Percentiles rank a stretch among this genome's conserved stretches.
These are phyloP conservation scores for Neurospora africana DNA, from an alignment of 495 filamentous ascomycete species.

Conservation along the genomic window DNA sequence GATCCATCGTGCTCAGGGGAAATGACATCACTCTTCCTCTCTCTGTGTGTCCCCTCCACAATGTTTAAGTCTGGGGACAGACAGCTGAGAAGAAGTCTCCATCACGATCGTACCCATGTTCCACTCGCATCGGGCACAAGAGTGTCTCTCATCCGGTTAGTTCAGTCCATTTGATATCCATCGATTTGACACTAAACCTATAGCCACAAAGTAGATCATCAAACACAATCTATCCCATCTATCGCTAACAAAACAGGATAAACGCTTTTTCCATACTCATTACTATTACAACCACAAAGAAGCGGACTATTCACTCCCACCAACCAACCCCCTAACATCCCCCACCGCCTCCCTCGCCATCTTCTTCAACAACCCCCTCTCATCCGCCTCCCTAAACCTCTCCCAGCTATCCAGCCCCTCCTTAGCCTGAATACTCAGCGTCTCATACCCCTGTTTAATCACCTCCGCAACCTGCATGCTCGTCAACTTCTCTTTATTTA, in stretches of 20 bases:
- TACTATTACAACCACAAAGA: background rate
- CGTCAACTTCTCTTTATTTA: slow-evolving; percentile 46
- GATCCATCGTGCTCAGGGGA: background rate
- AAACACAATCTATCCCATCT: background rate
- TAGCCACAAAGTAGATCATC: background rate
- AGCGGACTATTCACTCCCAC: slow-evolving; percentile 10
- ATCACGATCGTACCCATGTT: background rate
- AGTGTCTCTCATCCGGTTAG: background rate
- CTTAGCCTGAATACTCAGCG: slow-evolving; percentile 72
- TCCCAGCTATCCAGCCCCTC: slow-evolving; percentile 77
- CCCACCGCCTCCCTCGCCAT: slow-evolving; percentile 66
- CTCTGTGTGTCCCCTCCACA: background rate
- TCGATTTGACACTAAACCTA: background rate
- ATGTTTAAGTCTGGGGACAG: background rate
- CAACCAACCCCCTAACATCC: slow-evolving; percentile 46
- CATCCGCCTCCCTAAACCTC: slow-evolving; percentile 66
- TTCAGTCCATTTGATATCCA: background rate
- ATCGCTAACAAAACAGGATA: background rate
- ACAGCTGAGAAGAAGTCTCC: background rate
- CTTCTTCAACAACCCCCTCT: slow-evolving; percentile 69
- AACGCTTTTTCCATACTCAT: background rate
- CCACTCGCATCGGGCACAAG: background rate
- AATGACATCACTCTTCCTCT: background rate
- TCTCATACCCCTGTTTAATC: slow-evolving; percentile 94
- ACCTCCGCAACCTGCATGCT: slow-evolving; percentile 78